Base-by-base conservation (phyloP, 495 filamentous ascomycete genomes). In the Tricharina praecox region DNA sequence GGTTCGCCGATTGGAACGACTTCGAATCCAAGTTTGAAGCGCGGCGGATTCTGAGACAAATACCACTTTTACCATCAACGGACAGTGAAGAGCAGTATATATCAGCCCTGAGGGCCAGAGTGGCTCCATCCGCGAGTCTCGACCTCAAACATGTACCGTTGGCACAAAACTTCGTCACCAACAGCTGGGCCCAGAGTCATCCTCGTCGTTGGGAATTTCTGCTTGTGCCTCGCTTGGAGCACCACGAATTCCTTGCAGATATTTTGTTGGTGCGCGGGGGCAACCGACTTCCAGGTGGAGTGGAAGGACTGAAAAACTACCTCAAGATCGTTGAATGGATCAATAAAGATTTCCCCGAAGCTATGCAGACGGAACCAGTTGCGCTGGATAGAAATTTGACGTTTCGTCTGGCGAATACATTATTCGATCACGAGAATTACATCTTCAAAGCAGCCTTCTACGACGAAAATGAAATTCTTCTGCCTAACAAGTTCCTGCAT, bases 361-460 rank as follows among this genome's bases (percentile, higher is more conserved):
- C 35, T 8, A 33, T 32, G 26, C 18, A 5, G 1, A 20, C 1
- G 4, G n/a, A n/a, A 2, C 16, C 30, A 39, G 20, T 59, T 7
- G 56, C 56, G 5, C 19, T 59, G 4, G 24, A 59, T 8, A 51
- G 48, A 37, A 28, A 54, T 8, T 23, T 32, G 21, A 21, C 35
- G 1, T 35, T 59, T 23, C 43, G 55, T 19, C 45, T 42, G 19
- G 28, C 23, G 1, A 23, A 39, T 26, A 51, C 42, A 2, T 23
- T 59, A 4, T 59, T 54, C 26, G 51, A 58, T 4, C 32, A 28
- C 24, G 32, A 18, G 23, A 24, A 46, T 9, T 1, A n/a, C 26
- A 39, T 51, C 19, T 59, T 58, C 32, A n/a, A 23, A 25, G 55
- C 56, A 13, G 56, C 54, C n/a, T 59, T 59, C 41, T 45, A 53